Evolutionary conservation across 768 basidiomycete genomes (phyloP).

Genomic region (Tulasnella sp.): DNA sequence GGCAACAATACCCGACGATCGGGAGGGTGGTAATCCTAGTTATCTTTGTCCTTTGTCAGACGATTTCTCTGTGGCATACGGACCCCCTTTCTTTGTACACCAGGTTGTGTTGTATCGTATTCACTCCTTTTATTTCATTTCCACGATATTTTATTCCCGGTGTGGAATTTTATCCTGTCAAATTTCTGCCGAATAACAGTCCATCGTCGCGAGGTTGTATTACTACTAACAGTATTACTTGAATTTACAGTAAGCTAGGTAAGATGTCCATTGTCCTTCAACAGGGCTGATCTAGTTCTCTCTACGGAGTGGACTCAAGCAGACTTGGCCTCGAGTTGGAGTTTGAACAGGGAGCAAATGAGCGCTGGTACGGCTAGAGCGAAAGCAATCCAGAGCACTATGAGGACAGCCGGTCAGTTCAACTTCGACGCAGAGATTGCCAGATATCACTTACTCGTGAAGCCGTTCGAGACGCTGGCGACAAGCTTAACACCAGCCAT

Average conservation of each 20-base stretch:
- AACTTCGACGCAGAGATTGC: background rate
- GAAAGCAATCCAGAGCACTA: slow-evolving; percentile 28
- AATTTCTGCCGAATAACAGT: background rate
- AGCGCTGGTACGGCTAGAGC: slow-evolving; percentile 23
- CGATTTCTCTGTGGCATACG: slow-evolving; percentile 4
- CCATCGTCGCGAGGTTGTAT: background rate
- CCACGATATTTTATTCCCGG: background rate
- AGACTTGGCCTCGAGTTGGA: slow-evolving; percentile 19
- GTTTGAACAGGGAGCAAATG: slow-evolving; percentile 26
- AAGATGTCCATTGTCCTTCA: background rate
- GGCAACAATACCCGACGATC: background rate
- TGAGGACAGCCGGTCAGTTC: background rate
- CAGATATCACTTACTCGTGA: slow-evolving; percentile 18
- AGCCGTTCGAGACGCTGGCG: slow-evolving; percentile 26
- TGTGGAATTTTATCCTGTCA: too few species aligned
- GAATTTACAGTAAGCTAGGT: background rate
- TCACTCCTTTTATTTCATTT: slow-evolving; percentile 1
- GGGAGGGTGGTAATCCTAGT: background rate
- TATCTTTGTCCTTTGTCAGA: background rate
- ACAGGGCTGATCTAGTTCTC: background rate
- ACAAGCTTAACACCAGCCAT: background rate
- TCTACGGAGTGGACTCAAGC: background rate
- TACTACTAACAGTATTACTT: background rate
- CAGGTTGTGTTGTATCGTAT: background rate
- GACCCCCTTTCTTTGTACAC: background rate